Base-by-base conservation (phyloP, 108 stramenopile species). In the Parmales sp. region DNA sequence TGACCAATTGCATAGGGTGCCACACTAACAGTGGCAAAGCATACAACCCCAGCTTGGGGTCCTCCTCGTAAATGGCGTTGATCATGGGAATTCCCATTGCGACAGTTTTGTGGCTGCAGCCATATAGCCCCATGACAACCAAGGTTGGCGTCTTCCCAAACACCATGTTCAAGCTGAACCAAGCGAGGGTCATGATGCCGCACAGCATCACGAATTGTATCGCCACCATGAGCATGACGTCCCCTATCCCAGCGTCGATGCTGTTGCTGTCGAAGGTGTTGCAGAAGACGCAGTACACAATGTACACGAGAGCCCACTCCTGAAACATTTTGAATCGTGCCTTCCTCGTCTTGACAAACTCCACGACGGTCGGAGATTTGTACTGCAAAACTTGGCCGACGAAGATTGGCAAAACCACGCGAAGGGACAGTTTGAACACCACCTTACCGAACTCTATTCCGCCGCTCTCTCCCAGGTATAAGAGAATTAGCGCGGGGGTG, bases 61-160 rank as follows among this genome's bases (percentile, higher is more conserved):
- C 70, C 25, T 64, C 75, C 16, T 78, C 81, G 51, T 83, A 89
- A 28, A 89, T 72, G 26, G 85, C 80, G 51, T 73, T 78, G 39
- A 89, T 89, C 37, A 89, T 60, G 8, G 88, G 85, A 23, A 89
- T 74, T 11, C 88, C 88, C 80, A 89, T 68, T 9, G 85, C 76
- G 19, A 89, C 76, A 25, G 85, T 88, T 54, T 88, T 88, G 51
- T 82, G 79, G n/a, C 82, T 79, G 49, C 80, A 82, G 0, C 83
- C 84, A 51, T 79, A 83, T 9, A 88, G 72, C 23, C 82, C 87
- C 73, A 82, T 82, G 41, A 84, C 86, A 28, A 76, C 71, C 4
- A 84, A 50, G 43, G 70, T 71, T 0, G 84, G 86, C 16, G 78
- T 67, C 3, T 73, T 43, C 1, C 44, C 68, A 45, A 86, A 86